Percentiles rank a stretch among this genome's conserved stretches.
These are phyloP conservation scores for Hypoxylon sp. DNA, from an alignment of 2,329 filamentous ascomycete species.

Conservation along the genomic window DNA sequence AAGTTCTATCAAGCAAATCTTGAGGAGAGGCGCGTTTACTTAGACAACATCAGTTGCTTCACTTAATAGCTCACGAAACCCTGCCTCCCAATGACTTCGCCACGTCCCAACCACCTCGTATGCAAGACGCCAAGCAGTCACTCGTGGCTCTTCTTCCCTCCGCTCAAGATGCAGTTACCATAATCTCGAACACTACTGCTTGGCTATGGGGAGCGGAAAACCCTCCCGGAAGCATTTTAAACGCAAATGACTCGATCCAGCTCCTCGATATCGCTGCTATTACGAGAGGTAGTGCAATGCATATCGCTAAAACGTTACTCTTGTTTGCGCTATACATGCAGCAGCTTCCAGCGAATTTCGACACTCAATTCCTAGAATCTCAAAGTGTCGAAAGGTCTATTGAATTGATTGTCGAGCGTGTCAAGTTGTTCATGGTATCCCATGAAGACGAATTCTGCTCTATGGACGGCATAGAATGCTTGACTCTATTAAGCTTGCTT, in stretches of 20 bases:
- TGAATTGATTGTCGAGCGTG: slow-evolving; percentile 15
- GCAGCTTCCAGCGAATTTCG: slow-evolving; percentile 18
- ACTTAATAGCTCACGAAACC: not conserved
- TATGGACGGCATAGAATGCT: slow-evolving; percentile 22
- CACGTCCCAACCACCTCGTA: not conserved
- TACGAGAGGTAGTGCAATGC: slow-evolving; percentile 20
- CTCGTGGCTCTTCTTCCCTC: slow-evolving; percentile 21
- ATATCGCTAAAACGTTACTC: slow-evolving; percentile 21
- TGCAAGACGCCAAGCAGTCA: slow-evolving; percentile 4
- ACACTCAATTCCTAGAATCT: slow-evolving; percentile 1
- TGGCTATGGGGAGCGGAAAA: slow-evolving; percentile 24
- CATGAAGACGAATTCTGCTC: slow-evolving; percentile 21
- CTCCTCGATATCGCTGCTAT: slow-evolving; percentile 11
- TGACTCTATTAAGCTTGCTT: slow-evolving; percentile 16
- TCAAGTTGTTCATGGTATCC: slow-evolving; percentile 20
- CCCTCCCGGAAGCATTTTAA: slow-evolving; percentile 19
- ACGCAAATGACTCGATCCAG: slow-evolving; percentile 5
- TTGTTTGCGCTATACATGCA: slow-evolving; percentile 27
- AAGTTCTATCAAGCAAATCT: not conserved
- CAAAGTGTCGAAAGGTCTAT: slow-evolving; percentile 13
- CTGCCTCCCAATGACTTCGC: not conserved
- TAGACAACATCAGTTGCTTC: slow-evolving; percentile 9
- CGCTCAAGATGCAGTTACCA: slow-evolving; percentile 21
- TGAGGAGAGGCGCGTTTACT: not conserved
- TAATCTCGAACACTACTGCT: slow-evolving; percentile 20